Evolutionary conservation across 345 rosid genomes (phyloP), one percentile per base, ranked within the genome.

Genomic region (Firmiana major): DNA sequence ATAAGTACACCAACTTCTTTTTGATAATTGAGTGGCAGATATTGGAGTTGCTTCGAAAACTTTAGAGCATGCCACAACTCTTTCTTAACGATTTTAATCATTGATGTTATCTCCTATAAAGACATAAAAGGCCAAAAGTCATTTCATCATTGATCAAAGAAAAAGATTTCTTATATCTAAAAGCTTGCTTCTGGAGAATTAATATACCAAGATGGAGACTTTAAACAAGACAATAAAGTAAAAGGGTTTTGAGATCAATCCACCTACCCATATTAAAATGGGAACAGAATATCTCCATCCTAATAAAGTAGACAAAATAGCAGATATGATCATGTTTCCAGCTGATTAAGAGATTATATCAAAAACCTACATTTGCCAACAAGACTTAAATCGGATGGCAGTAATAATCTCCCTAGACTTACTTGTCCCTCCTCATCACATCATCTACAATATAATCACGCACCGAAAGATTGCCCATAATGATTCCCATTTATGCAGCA

Each of bases 191-290:
- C 15, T 31, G 21, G 26, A 71, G 43, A 71, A 71, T 51, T 71
- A 17, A 17, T 49, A 49, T 38, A 16, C 45, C 74, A 31, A 70
- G 45, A 70, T 70, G 43, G 26, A 13, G 19, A 26, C 74, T 49
- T 49, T 71, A 51, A 31, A 71, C 59, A 9, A 31, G 45, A 53
- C 73, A 68, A 36, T 53, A 31, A 51, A 51, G 74, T 9, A 71
- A 51, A 51, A 19, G 26, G 19, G 45, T 51, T 48, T 48, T 51
- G 75, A 24, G 60, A 71, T 62, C 45, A 51, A 26, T 51, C 26
- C 45, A 71, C 60, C 75, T 31, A 71, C 40, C 75, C 60, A 48
- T 34, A 31, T 71, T 71, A 71, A 51, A 71, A 51, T 24, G 21
- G 55, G 55, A 68, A 68, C 10, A 67, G 6, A 60, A 63, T 42